These are phyloP conservation scores for Leccinum barrowsii DNA, from an alignment of 768 basidiomycete genomes.

Conservation along the genomic window DNA sequence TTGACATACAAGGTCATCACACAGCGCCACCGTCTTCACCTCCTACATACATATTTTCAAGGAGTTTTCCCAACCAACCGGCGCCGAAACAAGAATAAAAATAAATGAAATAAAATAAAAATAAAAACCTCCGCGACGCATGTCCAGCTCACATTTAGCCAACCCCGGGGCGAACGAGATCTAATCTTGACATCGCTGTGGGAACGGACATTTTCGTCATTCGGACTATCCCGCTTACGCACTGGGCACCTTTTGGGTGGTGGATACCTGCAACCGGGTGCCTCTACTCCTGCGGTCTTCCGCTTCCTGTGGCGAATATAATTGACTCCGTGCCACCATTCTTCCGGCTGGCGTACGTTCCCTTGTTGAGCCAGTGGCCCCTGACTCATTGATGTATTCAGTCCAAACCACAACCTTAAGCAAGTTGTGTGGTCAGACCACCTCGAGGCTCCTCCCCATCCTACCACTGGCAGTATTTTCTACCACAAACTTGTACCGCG, in stretches of 20 bases:
- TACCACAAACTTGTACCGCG: constrained; percentile 19
- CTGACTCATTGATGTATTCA: constrained; percentile 7
- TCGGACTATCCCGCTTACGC: constrained; percentile 22
- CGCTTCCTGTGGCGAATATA: constrained; percentile 24
- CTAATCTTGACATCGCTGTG: constrained; percentile 25
- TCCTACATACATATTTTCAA: not conserved
- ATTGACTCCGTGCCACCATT: constrained; percentile 18
- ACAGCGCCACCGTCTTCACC: constrained; percentile 3
- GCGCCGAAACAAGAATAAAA: constrained; percentile 4
- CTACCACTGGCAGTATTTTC: not conserved
- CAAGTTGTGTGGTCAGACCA: not conserved
- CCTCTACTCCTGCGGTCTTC: constrained; percentile 24
- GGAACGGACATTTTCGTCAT: constrained; percentile 24
- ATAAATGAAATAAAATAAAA: not conserved
- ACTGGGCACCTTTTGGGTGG: not conserved
- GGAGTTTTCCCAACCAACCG: constrained; percentile 3
- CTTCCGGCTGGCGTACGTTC: constrained; percentile 3
- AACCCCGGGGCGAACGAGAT: constrained; percentile 13
- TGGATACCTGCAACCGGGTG: constrained; percentile 11
- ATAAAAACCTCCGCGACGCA: not conserved
- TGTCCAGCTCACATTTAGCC: not conserved
- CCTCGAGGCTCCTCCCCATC: constrained; percentile 11
- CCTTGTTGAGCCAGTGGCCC: constrained; percentile 1
- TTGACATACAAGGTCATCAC: constrained; percentile 2
- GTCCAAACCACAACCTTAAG: constrained; percentile 6